Base-by-base conservation (phyloP, 441 rosid genomes). In the Erodium moschatum region DNA sequence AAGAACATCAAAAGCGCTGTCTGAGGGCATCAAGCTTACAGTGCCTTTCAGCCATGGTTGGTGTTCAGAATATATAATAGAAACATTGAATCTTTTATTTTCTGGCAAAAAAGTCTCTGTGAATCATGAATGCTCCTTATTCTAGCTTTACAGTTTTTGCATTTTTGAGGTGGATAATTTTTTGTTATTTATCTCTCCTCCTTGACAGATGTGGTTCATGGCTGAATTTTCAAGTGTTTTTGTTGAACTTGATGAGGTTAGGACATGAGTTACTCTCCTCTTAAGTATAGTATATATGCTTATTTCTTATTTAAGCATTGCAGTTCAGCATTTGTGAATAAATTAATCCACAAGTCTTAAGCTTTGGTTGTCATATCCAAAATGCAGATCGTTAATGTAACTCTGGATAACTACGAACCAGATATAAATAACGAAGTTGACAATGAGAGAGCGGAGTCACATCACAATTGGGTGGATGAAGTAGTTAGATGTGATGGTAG, bases 1-100 rank as follows among this genome's bases (percentile, higher is more conserved):
- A 80, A 6, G 91, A 86, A 69, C 79, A 75, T 73, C 77, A 76
- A 16, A 80, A 67, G 12, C 73, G 66, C 69, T 67, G 79, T 70
- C 75, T 90, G 72, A 85, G 91, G 76, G 96, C 97, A 63, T 83
- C 91, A 64, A 85, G 96, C 76, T 77, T 95, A 81, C 96, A 95
- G 72, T 95, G 99, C 77, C 91, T 95, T 69, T 87, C 98, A 73
- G 96, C 96, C 46, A 87, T 95, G 97, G 99, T 95, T 66, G 29
- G 11, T 64, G 24, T 16, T 44, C 19, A 46, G 20, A 21, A 27
- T 21, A 21, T 8, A 44, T n/a, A 8, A 3, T 21, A 24, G 50
- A 8, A 8, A 33, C 40, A 35, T 7, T 35, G 12, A 19, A 19
- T 24, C n/a, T 50, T 20, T 48, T 35, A 18, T 0, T 11, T 35